A percentile compares a stretch with the other conserved stretches of the same genome.
phyloP scores from a whole-genome alignment of 257 asterid genomes.

The Solanum pinnatisectum region DNA sequence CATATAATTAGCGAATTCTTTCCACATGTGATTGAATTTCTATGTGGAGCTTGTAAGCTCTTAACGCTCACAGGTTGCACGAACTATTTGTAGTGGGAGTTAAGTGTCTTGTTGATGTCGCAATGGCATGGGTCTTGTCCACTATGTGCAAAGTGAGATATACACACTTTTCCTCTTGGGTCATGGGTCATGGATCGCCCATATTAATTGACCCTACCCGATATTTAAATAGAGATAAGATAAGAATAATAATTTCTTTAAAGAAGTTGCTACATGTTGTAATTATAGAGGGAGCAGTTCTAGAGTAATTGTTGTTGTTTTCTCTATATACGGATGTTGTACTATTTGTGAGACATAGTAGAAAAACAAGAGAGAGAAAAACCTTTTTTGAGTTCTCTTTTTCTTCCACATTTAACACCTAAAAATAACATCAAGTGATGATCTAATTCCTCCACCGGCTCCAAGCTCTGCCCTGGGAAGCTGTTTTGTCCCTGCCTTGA shows the following conservation, averaged over 20 bases:
- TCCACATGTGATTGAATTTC: background rate
- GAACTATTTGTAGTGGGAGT: background rate
- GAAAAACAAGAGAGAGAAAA: no score
- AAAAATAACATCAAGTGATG: background rate
- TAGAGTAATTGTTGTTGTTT: no score
- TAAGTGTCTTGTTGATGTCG: background rate
- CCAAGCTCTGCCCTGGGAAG: slow-evolving; percentile 20
- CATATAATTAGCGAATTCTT: no score
- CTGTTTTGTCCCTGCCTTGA: background rate
- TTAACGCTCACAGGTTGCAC: background rate
- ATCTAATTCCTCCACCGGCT: slow-evolving; percentile 12
- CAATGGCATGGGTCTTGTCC: background rate
- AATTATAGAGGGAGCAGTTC: background rate
- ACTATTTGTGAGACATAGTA: no score
- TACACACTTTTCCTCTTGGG: background rate
- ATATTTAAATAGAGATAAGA: background rate
- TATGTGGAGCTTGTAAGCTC: background rate
- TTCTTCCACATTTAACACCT: no score
- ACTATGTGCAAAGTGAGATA: background rate
- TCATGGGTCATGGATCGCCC: background rate
- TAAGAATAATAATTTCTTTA: no score
- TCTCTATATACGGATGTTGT: no score
- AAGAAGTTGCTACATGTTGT: background rate
- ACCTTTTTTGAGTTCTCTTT: no score
- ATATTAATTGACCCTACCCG: background rate